These are phyloP conservation scores for Parathielavia hyrcaniae DNA, from an alignment of 495 filamentous ascomycete species.

Conservation along the genomic window DNA sequence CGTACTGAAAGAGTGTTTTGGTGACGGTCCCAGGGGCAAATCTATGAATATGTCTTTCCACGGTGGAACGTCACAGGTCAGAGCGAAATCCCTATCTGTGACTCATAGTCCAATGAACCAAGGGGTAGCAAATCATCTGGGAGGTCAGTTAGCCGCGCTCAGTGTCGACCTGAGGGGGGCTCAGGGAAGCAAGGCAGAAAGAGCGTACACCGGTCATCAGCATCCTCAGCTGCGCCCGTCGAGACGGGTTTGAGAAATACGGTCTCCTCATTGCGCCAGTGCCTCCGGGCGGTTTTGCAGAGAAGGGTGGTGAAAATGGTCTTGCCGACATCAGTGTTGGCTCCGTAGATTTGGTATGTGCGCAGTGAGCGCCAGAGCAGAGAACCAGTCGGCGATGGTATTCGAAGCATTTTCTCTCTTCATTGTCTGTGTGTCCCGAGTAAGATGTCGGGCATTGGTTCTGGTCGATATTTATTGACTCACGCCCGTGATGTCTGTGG, in stretches of 20 bases:
- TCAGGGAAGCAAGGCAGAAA: neutral
- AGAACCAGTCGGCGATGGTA: slow-evolving; percentile 29
- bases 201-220: slow-evolving; percentile 56
- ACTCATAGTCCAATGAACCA: slow-evolving; percentile 1
- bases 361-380: slow-evolving; percentile 57
- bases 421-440: too few species aligned
- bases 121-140: neutral
- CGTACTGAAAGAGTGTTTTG: slow-evolving; percentile 61
- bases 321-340: slow-evolving; percentile 77
- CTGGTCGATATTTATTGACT: too few species aligned
- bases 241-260: slow-evolving; percentile 72
- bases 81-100: neutral
- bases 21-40: slow-evolving; percentile 44
- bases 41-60: slow-evolving; percentile 50
- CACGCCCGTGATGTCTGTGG: too few species aligned
- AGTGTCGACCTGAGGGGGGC: too few species aligned
- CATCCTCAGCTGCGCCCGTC: slow-evolving; percentile 59
- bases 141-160: neutral
- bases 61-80: neutral
- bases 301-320: slow-evolving; percentile 67
- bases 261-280: slow-evolving; percentile 42
- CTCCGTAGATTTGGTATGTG: slow-evolving; percentile 66
- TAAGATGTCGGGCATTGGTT: neutral
- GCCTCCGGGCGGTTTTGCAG: slow-evolving; percentile 49
- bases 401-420: neutral